A percentile compares a stretch with the other conserved stretches of the same genome.
Evolutionary conservation across 2,329 filamentous ascomycete genomes (phyloP).

Genomic region (Lachnellula cervina): DNA sequence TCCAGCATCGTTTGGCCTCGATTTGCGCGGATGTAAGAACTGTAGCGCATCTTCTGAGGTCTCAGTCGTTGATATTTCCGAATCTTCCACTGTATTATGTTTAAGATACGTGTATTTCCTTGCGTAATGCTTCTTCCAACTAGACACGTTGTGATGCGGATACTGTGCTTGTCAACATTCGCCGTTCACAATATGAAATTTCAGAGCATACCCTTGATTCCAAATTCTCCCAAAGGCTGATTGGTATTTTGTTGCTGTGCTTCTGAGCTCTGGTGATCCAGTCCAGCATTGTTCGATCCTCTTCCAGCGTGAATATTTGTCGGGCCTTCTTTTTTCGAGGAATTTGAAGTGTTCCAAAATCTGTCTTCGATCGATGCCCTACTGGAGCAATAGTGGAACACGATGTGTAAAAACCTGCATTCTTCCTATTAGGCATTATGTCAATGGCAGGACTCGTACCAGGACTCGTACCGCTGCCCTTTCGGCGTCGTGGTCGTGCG

Average conservation of each 20-base stretch:
- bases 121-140: constrained; percentile 17
- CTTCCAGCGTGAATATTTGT: constrained; percentile 8
- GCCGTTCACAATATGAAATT: background rate
- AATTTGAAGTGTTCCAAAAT: constrained; percentile 7
- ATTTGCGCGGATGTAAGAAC: background rate
- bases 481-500: constrained; percentile 4
- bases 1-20: background rate
- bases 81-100: constrained; percentile 7
- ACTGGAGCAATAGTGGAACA: background rate
- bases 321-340: constrained; percentile 1
- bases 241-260: constrained; percentile 6
- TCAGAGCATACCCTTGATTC: constrained; percentile 16
- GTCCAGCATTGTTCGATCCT: constrained; percentile 25
- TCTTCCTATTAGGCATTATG: background rate
- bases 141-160: constrained; percentile 14
- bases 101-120: constrained; percentile 15
- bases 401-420: background rate
- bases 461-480: background rate
- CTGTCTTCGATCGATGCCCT: background rate
- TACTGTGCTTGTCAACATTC: constrained; percentile 14
- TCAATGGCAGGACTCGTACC: background rate
- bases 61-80: background rate
- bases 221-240: constrained; percentile 20
- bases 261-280: constrained; percentile 14
- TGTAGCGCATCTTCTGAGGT: background rate